Conservation (phyloP, 176 grass and related monocot genomes). For the Sorghum bicolor region DNA sequence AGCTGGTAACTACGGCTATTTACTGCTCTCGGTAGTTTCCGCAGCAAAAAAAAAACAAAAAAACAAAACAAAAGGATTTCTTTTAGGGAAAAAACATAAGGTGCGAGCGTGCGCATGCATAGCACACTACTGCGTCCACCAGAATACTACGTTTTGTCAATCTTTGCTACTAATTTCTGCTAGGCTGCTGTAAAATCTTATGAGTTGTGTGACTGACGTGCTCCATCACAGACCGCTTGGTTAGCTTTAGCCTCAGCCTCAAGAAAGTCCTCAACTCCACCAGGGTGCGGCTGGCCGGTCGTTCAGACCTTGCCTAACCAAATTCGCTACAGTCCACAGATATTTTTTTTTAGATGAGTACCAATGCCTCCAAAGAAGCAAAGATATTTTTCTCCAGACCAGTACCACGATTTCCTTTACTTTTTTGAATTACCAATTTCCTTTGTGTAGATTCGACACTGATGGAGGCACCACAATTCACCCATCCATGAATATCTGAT, state of each 20-base stretch:
- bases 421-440: background rate
- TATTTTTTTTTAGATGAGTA: background rate
- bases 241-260: background rate
- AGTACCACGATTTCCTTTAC: background rate
- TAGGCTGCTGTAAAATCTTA: background rate
- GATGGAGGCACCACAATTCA: background rate
- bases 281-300: background rate
- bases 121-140: background rate
- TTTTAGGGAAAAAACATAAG: background rate
- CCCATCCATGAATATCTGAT: background rate
- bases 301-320: background rate
- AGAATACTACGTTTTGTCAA: background rate
- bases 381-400: background rate
- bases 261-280: background rate
- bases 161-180: background rate
- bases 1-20: background rate
- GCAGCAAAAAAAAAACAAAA: background rate
- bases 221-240: constrained; percentile 18
- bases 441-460: background rate
- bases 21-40: background rate
- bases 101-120: background rate
- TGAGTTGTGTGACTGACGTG: constrained; percentile 23
- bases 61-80: background rate
- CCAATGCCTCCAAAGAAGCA: background rate
- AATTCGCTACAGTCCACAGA: background rate